These are phyloP conservation scores for Penicillium sp. DNA, from an alignment of 2,329 filamentous ascomycete species.

Conservation along the genomic window DNA sequence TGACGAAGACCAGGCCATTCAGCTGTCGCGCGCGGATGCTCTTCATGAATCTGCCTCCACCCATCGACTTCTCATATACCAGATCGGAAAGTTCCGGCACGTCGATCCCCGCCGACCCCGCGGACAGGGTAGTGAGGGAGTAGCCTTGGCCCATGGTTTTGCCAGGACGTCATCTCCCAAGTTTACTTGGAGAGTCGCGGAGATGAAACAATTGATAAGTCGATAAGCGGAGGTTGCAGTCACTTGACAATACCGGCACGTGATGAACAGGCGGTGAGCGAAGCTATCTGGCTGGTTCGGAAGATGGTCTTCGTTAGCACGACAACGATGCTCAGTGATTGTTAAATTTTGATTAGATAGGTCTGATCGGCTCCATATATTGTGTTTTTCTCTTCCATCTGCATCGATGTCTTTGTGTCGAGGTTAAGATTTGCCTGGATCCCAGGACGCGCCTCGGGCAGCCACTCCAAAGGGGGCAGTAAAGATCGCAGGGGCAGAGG, in stretches of 20 bases:
- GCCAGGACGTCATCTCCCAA: constrained; percentile 30
- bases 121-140: constrained; percentile 84
- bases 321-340: not conserved
- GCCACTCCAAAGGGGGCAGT: not conserved
- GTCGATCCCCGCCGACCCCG: constrained; percentile 89
- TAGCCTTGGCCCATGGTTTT: constrained; percentile 88
- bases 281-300: constrained; percentile 1
- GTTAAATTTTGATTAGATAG: not conserved
- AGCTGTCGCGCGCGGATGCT: constrained; percentile 85
- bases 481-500: not conserved
- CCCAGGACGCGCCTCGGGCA: not conserved
- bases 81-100: constrained; percentile 86
- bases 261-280: constrained; percentile 22
- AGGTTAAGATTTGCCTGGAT: not conserved
- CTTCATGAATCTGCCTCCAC: constrained; percentile 92
- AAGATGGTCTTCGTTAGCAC: not conserved
- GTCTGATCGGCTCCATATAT: not conserved
- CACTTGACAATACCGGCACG: constrained; percentile 18
- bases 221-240: constrained; percentile 19
- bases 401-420: not conserved
- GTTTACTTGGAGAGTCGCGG: constrained; percentile 2
- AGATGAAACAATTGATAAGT: constrained; percentile 6
- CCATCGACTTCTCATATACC: constrained; percentile 86
- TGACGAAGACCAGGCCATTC: constrained; percentile 87
- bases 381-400: not conserved